Evolutionary conservation across 768 basidiomycete species (phyloP).

Genomic region (Leccinum pellstonianum): DNA sequence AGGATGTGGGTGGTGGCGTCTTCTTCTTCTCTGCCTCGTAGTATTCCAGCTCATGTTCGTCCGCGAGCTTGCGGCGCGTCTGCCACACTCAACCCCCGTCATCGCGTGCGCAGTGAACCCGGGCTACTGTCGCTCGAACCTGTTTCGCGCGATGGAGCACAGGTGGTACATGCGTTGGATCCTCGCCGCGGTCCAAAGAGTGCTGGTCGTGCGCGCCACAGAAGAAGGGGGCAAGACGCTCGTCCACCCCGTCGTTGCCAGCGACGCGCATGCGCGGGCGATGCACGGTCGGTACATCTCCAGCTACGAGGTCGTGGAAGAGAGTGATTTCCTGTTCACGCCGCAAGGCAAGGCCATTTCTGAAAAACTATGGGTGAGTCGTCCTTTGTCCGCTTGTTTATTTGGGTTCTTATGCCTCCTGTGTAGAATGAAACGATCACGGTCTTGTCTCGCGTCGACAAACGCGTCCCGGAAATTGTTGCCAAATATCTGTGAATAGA

Average conservation of each 20-base stretch:
- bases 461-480: slow-evolving; percentile 18
- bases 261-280: background rate
- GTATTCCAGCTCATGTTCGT: slow-evolving; percentile 32
- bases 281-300: slow-evolving; percentile 31
- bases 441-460: slow-evolving; percentile 15
- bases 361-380: slow-evolving; percentile 31
- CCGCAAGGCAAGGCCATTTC: slow-evolving; percentile 28
- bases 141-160: slow-evolving; percentile 23
- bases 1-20: background rate
- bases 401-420: background rate
- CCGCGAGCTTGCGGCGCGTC: slow-evolving; percentile 29
- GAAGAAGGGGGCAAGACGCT: slow-evolving; percentile 36
- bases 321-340: slow-evolving; percentile 29
- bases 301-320: slow-evolving; percentile 21
- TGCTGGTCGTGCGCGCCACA: slow-evolving; percentile 24
- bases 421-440: slow-evolving; percentile 17
- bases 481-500: slow-evolving; percentile 7
- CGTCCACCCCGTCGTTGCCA: slow-evolving; percentile 28
- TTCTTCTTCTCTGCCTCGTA: slow-evolving; percentile 1
- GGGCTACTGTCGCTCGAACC: slow-evolving; percentile 31
- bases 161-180: slow-evolving; percentile 8
- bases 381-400: background rate
- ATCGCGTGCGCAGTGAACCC: slow-evolving; percentile 30
- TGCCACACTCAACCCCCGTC: slow-evolving; percentile 23
- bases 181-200: slow-evolving; percentile 1